Conservation (phyloP, 352 stramenopile genomes). For the Globisporangium spinosum region DNA sequence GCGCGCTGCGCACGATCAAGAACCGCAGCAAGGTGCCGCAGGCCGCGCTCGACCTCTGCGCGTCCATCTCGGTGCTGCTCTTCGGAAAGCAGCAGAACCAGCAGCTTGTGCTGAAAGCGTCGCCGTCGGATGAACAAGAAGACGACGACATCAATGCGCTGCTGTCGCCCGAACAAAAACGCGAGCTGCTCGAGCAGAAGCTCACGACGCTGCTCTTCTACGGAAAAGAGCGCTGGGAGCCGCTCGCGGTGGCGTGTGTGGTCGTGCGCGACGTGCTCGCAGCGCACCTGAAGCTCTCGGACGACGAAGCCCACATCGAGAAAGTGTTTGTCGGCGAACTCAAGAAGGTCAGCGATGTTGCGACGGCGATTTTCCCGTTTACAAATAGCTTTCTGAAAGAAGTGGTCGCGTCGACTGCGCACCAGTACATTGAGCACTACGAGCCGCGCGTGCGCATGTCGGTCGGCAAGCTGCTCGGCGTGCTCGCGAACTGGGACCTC, state of each 20-base stretch:
- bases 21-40: conserved; percentile 56
- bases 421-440: conserved; percentile 78
- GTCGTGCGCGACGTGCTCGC: conserved; percentile 52
- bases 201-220: conserved; percentile 51
- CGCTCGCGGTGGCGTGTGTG: conserved; percentile 59
- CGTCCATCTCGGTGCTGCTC: conserved; percentile 32
- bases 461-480: conserved; percentile 68
- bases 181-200: conserved; percentile 42
- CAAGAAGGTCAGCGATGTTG: conserved; percentile 20
- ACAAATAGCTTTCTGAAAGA: conserved; percentile 42
- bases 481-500: conserved; percentile 60
- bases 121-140: conserved; percentile 1
- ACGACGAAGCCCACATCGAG: conserved; percentile 30
- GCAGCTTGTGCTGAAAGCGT: not conserved
- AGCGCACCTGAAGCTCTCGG: conserved; percentile 25
- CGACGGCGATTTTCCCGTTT: conserved; percentile 25
- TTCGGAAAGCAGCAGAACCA: conserved; percentile 4
- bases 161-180: conserved; percentile 16
- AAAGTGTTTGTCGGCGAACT: conserved; percentile 26
- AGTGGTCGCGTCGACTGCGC: conserved; percentile 32
- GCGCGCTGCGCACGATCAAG: conserved; percentile 69
- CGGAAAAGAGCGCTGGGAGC: conserved; percentile 67
- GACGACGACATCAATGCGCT: conserved; percentile 13
- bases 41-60: conserved; percentile 34
- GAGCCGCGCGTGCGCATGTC: conserved; percentile 81